Base-by-base conservation (phyloP, 2,329 filamentous ascomycete species). In the Colletotrichum kahawae region DNA sequence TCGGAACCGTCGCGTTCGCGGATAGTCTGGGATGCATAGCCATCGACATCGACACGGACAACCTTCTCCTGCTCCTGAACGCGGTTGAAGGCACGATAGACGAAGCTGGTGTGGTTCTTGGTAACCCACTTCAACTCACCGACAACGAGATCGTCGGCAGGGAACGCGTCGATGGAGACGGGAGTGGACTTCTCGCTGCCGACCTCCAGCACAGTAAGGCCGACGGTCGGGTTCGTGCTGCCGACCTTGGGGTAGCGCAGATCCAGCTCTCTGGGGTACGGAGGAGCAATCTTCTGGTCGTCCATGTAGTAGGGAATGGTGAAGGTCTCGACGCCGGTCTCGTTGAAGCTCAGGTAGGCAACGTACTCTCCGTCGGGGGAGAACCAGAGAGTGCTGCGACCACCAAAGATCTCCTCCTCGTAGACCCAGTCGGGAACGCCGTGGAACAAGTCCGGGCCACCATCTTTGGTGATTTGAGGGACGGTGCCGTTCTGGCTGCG, bases 371-470 rank as follows among this genome's bases (percentile, higher is more conserved):
- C 97, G 82, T 97, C 95, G 43, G 93, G 90, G 38, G 95, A 96
- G 96, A 96, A 99, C 97, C 97, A 99, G 1, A 96, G 97, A 7
- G 95, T 96, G 76, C 91, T 95, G 79, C 95, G 94, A 2, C 91
- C 93, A 16, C 87, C 84, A 77, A 98, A 95, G 4, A 87, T 86
- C 71, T 87, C 86, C 79, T 90, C 88, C 81, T 97, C 95, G 80
- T 98, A 98, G 0, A 98, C 97, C 97, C 97, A 93, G 79, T 93
- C 92, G 0, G 92, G 92, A 1, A 93, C 88, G 6, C 87, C 92
- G 74, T 93, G 90, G 83, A 93, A 94, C 78, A 89, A 83, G 79
- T 93, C 90, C 0, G 90, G 89, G 0, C 90, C 87, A 13, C 92
- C 92, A 77, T 93, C 88, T 0, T 83, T 82, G 14, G 92, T 93